Base-by-base conservation (phyloP, 139 green algal genomes). In the Chloropicon primus region DNA sequence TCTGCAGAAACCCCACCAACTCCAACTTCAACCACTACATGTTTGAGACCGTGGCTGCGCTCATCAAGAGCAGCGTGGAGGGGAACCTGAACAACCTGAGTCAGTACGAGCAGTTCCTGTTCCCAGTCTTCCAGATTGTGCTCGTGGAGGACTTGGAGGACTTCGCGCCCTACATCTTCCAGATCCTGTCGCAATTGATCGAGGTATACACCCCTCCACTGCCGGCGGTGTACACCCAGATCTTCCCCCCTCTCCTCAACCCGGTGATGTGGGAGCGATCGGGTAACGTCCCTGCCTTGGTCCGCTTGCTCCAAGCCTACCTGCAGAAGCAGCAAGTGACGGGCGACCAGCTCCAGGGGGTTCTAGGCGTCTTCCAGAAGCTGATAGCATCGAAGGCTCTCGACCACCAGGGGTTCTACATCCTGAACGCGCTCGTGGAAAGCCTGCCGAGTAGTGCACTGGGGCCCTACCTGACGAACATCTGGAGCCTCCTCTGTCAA, bases 21-120 rank as follows among this genome's bases (percentile, higher is more conserved):
- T 93, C 96, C 1, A 91, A 85, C 27, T 99, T 98, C 92, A 97
- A 95, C 84, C 96, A 99, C 87, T 98, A 94, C 82, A 85, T 98
- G 25, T 99, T 99, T 79, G 96, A 99, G 84, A 82, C 83, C 1
- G 87, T 98, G 10, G 93, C 96, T 0, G 93, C 92, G 1, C 86
- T 99, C 25, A 90, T 99, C 27, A 80, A 26, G 23, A 5, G 71
- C 71, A 17, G 72, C 10, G 72, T 27, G 1, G 72, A 25, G 74
- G 78, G 29, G 29, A 78, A 89, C 73, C 54, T 84, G 1, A 53
- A 79, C 22, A 79, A 86, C 77, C 80, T 96, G 29, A 74, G 80
- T 1, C 75, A 77, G 21, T 90, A 91, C 79, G 92, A 98, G 91
- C 83, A 80, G 54, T 83, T 85, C 74, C 86, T 99, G 27, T 97